These are phyloP conservation scores for Aleurites moluccanus DNA, from an alignment of 441 rosid genomes.

Conservation along the genomic window DNA sequence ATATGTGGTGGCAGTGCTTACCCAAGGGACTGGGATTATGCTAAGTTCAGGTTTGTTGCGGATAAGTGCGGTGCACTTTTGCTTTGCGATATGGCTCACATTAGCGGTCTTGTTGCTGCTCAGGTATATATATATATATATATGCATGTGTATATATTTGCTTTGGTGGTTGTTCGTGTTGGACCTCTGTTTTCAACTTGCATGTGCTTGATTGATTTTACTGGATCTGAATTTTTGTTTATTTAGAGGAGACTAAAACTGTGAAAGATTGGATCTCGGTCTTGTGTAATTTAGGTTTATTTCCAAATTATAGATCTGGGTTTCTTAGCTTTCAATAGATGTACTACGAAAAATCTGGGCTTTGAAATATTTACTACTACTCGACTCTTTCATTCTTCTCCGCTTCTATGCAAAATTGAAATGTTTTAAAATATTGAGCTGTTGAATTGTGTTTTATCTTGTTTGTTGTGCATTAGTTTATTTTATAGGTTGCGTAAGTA, in stretches of 20 bases:
- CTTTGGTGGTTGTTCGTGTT: not conserved
- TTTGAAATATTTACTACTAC: not conserved
- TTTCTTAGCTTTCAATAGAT: not conserved
- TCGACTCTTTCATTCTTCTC: not conserved
- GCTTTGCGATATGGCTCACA: slow-evolving; percentile 99
- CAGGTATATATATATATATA: slow-evolving; percentile 70
- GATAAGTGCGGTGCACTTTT: slow-evolving; percentile 90
- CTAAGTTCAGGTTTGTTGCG: slow-evolving; percentile 66
- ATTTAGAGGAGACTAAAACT: not conserved
- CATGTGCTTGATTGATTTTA: not conserved
- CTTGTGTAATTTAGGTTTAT: slow-evolving; percentile 5
- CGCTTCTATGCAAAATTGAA: not conserved
- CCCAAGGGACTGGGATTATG: slow-evolving; percentile 96
- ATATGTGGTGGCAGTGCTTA: slow-evolving; percentile 97
- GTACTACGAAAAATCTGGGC: not conserved
- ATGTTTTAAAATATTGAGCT: slow-evolving; percentile 7
- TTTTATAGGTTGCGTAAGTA: no score
- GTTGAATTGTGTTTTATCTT: not conserved
- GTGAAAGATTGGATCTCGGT: slow-evolving; percentile 21
- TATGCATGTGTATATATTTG: not conserved
- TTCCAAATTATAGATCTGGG: slow-evolving; percentile 13
- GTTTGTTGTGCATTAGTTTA: not conserved
- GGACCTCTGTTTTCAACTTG: slow-evolving; percentile 16
- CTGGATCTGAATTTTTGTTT: slow-evolving; percentile 12
- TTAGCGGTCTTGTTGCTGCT: slow-evolving; percentile 99